Conservation (phyloP, 1,139 yeast genomes). For the Scheffersomyces quercinus region DNA sequence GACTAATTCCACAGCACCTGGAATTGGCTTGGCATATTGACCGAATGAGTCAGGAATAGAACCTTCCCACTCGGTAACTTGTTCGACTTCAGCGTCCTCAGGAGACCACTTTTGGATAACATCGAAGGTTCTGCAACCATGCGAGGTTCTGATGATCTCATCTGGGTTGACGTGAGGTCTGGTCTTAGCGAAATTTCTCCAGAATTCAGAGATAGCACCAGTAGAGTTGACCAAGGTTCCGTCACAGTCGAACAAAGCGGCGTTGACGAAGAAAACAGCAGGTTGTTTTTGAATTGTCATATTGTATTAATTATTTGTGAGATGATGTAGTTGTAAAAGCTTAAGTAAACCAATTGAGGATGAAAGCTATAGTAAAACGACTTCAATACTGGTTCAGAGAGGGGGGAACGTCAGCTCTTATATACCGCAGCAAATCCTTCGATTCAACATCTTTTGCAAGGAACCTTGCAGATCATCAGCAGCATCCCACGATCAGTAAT, state of each 20-base stretch:
- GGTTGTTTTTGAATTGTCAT: constrained; percentile 42
- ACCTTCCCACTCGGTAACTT: constrained; percentile 69
- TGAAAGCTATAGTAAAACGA: not conserved
- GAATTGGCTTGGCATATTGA: constrained; percentile 67
- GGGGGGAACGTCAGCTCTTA: not conserved
- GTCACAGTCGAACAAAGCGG: constrained; percentile 75
- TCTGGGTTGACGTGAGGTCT: constrained; percentile 72
- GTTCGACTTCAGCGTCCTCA: constrained; percentile 65
- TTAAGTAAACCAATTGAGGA: not conserved
- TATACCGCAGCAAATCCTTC: not conserved
- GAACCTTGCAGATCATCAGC: too few relatives aligned
- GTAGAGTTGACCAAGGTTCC: constrained; percentile 85
- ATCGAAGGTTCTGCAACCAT: constrained; percentile 82
- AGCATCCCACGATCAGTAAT: too few relatives aligned
- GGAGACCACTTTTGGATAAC: constrained; percentile 76
- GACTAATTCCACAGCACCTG: constrained; percentile 70
- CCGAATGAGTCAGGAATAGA: constrained; percentile 73
- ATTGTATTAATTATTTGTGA: not conserved
- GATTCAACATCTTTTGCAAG: too few relatives aligned
- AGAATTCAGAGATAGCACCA: constrained; percentile 77
- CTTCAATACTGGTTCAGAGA: not conserved
- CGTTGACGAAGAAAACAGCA: constrained; percentile 47
- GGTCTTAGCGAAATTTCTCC: constrained; percentile 71
- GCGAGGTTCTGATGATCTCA: constrained; percentile 70
- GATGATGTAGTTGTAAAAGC: not conserved